These are phyloP conservation scores for Diaporthe nobilis DNA, from an alignment of 2,329 filamentous ascomycete genomes.

Conservation along the genomic window DNA sequence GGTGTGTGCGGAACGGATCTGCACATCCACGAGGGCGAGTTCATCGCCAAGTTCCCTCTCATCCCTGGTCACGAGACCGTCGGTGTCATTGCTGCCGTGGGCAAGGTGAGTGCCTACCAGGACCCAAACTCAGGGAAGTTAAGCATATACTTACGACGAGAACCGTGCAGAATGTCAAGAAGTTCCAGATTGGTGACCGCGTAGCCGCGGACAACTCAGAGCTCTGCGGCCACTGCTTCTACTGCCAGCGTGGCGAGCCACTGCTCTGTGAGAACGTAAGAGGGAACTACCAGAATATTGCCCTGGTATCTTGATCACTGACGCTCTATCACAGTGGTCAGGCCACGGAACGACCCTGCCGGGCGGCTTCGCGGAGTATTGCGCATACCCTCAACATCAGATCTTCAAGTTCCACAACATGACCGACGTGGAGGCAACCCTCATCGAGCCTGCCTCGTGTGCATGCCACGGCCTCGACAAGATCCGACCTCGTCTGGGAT, in stretches of 20 bases:
- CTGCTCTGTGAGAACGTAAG: constrained; percentile 75
- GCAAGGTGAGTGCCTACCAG: constrained; percentile 47
- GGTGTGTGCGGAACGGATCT: constrained; percentile 71
- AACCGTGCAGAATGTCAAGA: constrained; percentile 64
- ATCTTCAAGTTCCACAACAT: constrained; percentile 78
- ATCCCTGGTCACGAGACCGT: constrained; percentile 79
- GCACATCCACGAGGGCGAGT: constrained; percentile 79
- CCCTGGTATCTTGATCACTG: constrained; percentile 15
- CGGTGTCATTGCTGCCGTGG: constrained; percentile 72
- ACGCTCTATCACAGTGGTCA: constrained; percentile 61
- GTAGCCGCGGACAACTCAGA: constrained; percentile 76
- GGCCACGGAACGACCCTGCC: constrained; percentile 78
- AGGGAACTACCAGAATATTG: background rate
- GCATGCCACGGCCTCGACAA: constrained; percentile 80
- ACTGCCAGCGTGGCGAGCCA: constrained; percentile 77
- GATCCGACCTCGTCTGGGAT: constrained; percentile 76
- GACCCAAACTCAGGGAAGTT: background rate
- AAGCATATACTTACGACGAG: background rate
- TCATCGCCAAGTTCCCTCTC: constrained; percentile 73
- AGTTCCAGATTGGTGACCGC: constrained; percentile 73
- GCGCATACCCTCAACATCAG: constrained; percentile 64
- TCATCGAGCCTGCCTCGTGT: constrained; percentile 79
- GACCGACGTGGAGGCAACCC: constrained; percentile 76
- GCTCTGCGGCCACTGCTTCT: constrained; percentile 80
- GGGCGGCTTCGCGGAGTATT: constrained; percentile 81